Evolutionary conservation across 2,329 filamentous ascomycete genomes (phyloP), one percentile per base, ranked within the genome.

Genomic region (Aspergillus luchuensis): DNA sequence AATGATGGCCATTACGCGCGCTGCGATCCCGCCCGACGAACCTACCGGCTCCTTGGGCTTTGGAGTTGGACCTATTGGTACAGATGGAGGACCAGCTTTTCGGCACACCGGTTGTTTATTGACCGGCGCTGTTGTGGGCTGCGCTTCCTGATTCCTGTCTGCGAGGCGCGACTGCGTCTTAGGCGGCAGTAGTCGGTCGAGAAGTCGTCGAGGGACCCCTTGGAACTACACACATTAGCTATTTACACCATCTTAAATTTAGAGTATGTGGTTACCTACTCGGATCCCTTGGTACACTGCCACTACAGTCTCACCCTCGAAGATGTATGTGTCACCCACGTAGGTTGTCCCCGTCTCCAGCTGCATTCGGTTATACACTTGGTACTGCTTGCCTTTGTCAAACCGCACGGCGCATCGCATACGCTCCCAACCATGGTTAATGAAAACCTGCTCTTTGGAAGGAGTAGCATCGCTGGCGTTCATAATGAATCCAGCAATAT

Each of bases 311-410:
- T 82, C 79, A n/a, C 81, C 82, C 36, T 85, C 81, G 66, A 86
- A 80, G 66, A 86, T 81, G 74, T 85, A 87, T 39, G 86, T 84
- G 72, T 86, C 84, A 68, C 84, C 84, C 55, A 82, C 80, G 57
- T 80, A 84, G 64, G 85, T 80, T 65, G 85, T 85, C 61, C 80
- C 78, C 25, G 71, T 67, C 63, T 74, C 74, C 36, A 71, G 72
- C 64, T 86, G 81, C 85, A 87, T 87, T 68, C 84, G 82, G 55
- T 87, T 85, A 67, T 87, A 87, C 38, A 84, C 84, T 64, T 79
- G 81, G 67, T 87, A 87, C 61, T 81, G 82, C 67, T 80, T 80
- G 59, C 80, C 79, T 2, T 79, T 73, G 39, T 81, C 79, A 30
- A 85, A 75, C 60, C 78, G 75, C 69, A 81, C 81, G 33, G 84